phyloP scores from a whole-genome alignment of 2,329 filamentous ascomycete species.

The Annulohypoxylon truncatum region DNA sequence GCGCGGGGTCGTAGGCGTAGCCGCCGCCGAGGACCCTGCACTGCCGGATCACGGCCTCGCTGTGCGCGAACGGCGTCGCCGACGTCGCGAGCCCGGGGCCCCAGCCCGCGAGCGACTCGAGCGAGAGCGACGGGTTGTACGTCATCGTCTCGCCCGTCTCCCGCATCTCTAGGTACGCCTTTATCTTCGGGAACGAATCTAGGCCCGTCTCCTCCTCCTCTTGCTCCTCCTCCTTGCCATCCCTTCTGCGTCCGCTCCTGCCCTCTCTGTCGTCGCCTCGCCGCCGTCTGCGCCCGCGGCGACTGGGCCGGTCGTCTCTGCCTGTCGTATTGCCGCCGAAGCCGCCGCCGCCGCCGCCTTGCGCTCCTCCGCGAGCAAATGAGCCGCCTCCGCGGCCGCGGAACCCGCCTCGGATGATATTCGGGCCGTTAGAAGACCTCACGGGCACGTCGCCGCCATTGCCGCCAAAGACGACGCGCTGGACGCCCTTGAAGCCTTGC shows the following conservation, averaged over 20 bases:
- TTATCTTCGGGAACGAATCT: conserved; percentile 42
- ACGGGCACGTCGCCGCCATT: conserved; percentile 24
- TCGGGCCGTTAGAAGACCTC: conserved; percentile 39
- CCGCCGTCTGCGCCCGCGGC: too few relatives aligned
- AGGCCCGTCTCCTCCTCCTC: too few relatives aligned
- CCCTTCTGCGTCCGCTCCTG: too few relatives aligned
- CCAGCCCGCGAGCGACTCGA: conserved; percentile 52
- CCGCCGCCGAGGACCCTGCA: conserved; percentile 57
- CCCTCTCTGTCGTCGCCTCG: too few relatives aligned
- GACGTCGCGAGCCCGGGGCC: conserved; percentile 53
- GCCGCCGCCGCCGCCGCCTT: background rate
- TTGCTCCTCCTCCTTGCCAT: background rate
- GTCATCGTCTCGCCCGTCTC: conserved; percentile 48
- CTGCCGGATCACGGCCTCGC: conserved; percentile 52
- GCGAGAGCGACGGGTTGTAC: conserved; percentile 52
- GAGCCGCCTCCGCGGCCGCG: conserved; percentile 30
- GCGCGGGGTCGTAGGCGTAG: conserved; percentile 47
- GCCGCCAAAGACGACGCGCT: background rate
- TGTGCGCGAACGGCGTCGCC: conserved; percentile 47
- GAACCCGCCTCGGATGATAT: conserved; percentile 42
- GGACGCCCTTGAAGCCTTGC: background rate
- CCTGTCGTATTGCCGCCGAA: too few relatives aligned
- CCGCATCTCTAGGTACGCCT: conserved; percentile 43
- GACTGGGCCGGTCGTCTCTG: too few relatives aligned
- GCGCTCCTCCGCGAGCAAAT: background rate